These are phyloP conservation scores for Micractinium sp. DNA, from an alignment of 139 green algal genomes.

Conservation along the genomic window DNA sequence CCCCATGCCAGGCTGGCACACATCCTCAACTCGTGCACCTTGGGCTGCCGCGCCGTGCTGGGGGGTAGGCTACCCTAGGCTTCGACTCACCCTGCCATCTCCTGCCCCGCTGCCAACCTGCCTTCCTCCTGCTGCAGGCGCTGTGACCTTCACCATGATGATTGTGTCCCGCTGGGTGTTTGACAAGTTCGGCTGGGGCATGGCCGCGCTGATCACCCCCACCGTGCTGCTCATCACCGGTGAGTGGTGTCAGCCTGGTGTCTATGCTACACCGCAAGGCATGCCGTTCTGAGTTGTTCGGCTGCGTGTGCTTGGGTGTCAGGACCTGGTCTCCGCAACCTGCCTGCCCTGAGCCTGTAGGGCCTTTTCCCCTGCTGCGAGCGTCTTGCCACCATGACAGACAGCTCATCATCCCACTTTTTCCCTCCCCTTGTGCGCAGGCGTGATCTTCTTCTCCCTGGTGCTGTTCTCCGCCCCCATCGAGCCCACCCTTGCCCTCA, in stretches of 20 bases:
- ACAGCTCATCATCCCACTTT: neutral
- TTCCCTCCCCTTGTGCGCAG: constrained; percentile 9
- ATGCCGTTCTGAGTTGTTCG: neutral
- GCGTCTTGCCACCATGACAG: neutral
- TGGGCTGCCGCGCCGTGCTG: too few species aligned
- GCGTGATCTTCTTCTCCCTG: constrained; percentile 96
- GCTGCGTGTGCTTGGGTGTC: too few species aligned
- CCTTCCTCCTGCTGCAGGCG: constrained; percentile 50
- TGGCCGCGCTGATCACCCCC: constrained; percentile 96
- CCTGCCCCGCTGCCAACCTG: neutral
- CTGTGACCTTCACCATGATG: constrained; percentile 98
- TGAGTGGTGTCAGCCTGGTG: too few species aligned
- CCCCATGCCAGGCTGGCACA: too few species aligned
- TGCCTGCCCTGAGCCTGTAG: neutral
- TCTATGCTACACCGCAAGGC: too few species aligned
- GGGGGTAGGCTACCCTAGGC: too few species aligned
- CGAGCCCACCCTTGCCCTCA: constrained; percentile 76
- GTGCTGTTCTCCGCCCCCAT: constrained; percentile 85
- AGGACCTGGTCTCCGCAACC: neutral
- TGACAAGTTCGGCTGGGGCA: constrained; percentile 95
- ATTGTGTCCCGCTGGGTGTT: constrained; percentile 96
- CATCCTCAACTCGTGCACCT: too few species aligned
- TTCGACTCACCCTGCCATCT: neutral
- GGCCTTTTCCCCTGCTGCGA: too few species aligned
- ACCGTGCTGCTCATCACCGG: constrained; percentile 95